Percentiles rank a stretch among this genome's conserved stretches.
Evolutionary conservation across 805 yeast species (phyloP).

Genomic region (Pichia occidentalis): DNA sequence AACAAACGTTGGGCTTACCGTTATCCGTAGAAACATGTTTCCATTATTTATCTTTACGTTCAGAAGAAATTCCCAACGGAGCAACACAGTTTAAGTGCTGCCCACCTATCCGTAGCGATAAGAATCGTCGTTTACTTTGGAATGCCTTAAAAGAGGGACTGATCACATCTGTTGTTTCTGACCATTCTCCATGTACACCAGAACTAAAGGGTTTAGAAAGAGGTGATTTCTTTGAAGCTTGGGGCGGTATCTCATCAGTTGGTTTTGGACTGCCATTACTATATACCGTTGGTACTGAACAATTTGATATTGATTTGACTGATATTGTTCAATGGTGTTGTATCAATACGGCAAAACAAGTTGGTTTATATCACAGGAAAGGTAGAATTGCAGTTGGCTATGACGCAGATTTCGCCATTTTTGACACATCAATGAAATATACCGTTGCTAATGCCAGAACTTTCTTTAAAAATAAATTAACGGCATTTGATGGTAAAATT

Average conservation of each 20-base stretch:
- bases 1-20: constrained; percentile 42
- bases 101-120: constrained; percentile 82
- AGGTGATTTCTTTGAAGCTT: constrained; percentile 86
- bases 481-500: constrained; percentile 73
- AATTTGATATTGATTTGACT: constrained; percentile 27
- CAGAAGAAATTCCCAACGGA: constrained; percentile 72
- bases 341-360: constrained; percentile 77
- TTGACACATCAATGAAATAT: constrained; percentile 56
- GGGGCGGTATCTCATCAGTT: constrained; percentile 96
- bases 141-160: constrained; percentile 57
- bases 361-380: constrained; percentile 65
- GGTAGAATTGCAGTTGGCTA: constrained; percentile 68
- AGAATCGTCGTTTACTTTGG: constrained; percentile 73
- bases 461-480: constrained; percentile 76
- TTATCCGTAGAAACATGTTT: constrained; percentile 90
- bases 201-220: constrained; percentile 72
- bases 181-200: constrained; percentile 95
- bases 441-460: constrained; percentile 48
- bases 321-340: constrained; percentile 80
- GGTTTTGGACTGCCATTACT: constrained; percentile 84
- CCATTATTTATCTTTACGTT: constrained; percentile 74
- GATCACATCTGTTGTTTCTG: constrained; percentile 84
- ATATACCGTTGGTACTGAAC: constrained; percentile 62
- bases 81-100: constrained; percentile 88
- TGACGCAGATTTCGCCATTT: constrained; percentile 85